Conservation (phyloP, 768 basidiomycete species). For the Cyathus striatus region DNA sequence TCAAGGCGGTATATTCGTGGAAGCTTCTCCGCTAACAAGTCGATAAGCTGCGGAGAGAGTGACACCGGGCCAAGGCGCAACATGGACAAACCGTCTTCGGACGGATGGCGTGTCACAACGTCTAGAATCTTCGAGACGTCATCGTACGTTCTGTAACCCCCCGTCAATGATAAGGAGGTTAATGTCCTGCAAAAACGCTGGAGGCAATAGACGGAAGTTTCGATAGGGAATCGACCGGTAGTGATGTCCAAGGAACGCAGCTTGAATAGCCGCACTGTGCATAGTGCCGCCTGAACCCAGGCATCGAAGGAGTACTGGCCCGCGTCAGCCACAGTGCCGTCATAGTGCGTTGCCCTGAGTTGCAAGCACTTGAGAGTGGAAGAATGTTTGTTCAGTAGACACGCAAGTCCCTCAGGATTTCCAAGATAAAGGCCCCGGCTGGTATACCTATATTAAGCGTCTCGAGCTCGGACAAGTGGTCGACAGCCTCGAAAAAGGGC, state of each 20-base stretch:
- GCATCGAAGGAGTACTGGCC: conserved; percentile 25
- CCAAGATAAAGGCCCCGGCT: conserved; percentile 37
- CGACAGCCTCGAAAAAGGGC: conserved; percentile 31
- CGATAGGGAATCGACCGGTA: conserved; percentile 29
- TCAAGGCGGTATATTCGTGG: conserved; percentile 29
- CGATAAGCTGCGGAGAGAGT: conserved; percentile 36
- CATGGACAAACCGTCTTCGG: conserved; percentile 17
- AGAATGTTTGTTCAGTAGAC: conserved; percentile 30
- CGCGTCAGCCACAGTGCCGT: conserved; percentile 24
- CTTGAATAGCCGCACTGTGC: conserved; percentile 17
- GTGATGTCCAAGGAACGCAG: conserved; percentile 28
- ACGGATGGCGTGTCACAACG: conserved; percentile 12
- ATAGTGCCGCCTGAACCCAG: conserved; percentile 29
- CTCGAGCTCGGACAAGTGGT: conserved; percentile 24
- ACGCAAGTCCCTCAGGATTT: conserved; percentile 26
- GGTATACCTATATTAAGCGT: conserved; percentile 36
- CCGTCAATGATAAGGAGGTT: conserved; percentile 32
- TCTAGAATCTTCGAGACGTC: conserved; percentile 26
- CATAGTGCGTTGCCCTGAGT: conserved; percentile 37
- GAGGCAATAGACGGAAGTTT: conserved; percentile 27
- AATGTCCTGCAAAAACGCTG: conserved; percentile 26
- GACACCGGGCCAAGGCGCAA: conserved; percentile 35
- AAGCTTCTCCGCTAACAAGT: conserved; percentile 31
- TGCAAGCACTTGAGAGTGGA: conserved; percentile 28
- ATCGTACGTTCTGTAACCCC: conserved; percentile 27